Evolutionary conservation across 352 stramenopile genomes (phyloP), one percentile per base, ranked within the genome.

Genomic region (Globisporangium echinulatum): DNA sequence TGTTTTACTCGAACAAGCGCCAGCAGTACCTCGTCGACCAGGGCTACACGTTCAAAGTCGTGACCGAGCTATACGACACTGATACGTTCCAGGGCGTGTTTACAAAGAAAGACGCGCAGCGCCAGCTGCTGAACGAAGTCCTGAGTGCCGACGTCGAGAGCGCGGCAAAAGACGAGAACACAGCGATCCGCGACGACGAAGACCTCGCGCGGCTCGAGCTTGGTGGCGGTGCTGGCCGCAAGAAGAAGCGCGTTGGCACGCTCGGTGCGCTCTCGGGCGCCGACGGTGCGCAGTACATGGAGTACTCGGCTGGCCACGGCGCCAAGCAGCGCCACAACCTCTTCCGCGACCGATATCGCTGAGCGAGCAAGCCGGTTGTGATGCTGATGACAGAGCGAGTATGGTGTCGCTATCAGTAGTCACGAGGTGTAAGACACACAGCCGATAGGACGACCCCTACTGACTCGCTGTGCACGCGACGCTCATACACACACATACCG

Each of bases 21-120:
- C 97, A 99, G 72, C 96, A 99, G 72, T 99, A 99, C 73, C 85
- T 99, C 17, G 97, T 99, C 59, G 97, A 99, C 75, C 98, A 99
- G 71, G 98, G 98, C 53, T 99, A 99, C 74, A 99, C 97, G 19
- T 99, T 99, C 78, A 99, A 99, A 80, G 97, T 99, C 60, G 94
- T 99, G 43, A 98, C 92, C 36, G 96, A 98, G 54, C 78, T 98
- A 7, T 97, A 90, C 53, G 82, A 94, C 63, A 80, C 72, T 38
- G 68, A 85, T 0, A 82, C 75, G 42, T 94, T 94, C 64, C 51
- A 90, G 61, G 84, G 84, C 14, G 84, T 92, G 37, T 92, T 89
- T 62, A 90, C 84, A 37, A 76, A 74, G 46, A 94, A 94, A 55
- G 84, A 91, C 44, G 79, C 82, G 40, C 84, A 93, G 62, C 79